Evolutionary conservation across 2,329 filamentous ascomycete species (phyloP), one percentile per base, ranked within the genome.

Genomic region (Cercospora sp.): DNA sequence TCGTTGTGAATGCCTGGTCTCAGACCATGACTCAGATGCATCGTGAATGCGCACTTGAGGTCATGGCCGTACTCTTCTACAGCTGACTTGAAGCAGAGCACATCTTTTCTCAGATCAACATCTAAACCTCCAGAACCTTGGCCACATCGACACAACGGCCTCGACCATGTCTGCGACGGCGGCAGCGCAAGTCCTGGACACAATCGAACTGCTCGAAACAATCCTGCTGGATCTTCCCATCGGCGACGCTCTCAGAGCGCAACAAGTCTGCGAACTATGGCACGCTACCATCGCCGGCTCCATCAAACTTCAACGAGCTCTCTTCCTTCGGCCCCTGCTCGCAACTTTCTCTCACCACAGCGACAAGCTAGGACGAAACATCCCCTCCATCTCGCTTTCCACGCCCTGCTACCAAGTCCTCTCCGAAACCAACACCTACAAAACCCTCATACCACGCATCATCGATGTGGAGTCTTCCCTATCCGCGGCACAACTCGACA

Each of bases 181-280:
- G 24, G 24, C 58, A 13, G 5, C 8, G 9, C 37, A 61, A 32
- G 63, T 66, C 12, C 53, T 66, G 51, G 45, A 43, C 18, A 75
- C 72, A 8, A 70, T 73, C 12, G 77, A 79, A 68, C 74, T 78
- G 60, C 70, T 78, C 24, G 77, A 79, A 69, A 49, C 70, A 26
- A 75, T 79, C 59, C 71, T 78, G n/a, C 60, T 69, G 10, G 60
- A 74, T 2, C 72, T 79, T 4, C 73, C 69, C 28, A 66, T 68
- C 3, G 61, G 66, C 57, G 62, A 73, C 58, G 64, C 74, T 26
- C 68, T 74, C n/a, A 63, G 71, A 18, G 51, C 63, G 5, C 74
- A 76, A 63, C 69, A 70, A 13, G 71, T 75, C 24, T 71, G 69
- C 45, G 65, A 62, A 13, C 26, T 63, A 61, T 77, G 73, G 73